phyloP scores from a whole-genome alignment of 2,329 filamentous ascomycete genomes.

The Tothia fuscella region DNA sequence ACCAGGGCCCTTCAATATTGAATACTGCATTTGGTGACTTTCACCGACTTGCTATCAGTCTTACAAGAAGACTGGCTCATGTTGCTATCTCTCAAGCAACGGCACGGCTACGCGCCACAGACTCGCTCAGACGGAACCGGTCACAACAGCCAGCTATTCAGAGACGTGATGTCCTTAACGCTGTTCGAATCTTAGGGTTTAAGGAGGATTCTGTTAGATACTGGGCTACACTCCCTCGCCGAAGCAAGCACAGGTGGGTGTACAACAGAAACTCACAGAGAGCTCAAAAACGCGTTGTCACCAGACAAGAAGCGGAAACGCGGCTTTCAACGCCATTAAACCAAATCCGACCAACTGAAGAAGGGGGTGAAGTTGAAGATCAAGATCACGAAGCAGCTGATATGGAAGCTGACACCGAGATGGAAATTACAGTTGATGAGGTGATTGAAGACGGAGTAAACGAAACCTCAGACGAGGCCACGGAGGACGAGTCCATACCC shows the following conservation, averaged over 20 bases:
- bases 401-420: no score
- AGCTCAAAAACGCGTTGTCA: constrained; percentile 10
- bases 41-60: constrained; percentile 50
- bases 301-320: constrained; percentile 14
- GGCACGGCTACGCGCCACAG: constrained; percentile 49
- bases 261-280: constrained; percentile 11
- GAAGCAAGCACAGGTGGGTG: constrained; percentile 21
- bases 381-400: neutral
- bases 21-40: constrained; percentile 68
- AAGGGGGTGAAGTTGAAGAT: neutral
- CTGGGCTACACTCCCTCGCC: constrained; percentile 41
- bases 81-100: constrained; percentile 58
- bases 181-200: constrained; percentile 43
- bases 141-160: constrained; percentile 26
- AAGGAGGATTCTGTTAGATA: constrained; percentile 33
- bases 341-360: constrained; percentile 11
- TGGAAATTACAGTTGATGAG: no score
- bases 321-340: constrained; percentile 11
- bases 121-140: constrained; percentile 17
- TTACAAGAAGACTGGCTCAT: constrained; percentile 60
- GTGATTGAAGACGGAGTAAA: neutral
- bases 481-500: neutral
- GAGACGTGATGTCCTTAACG: constrained; percentile 40
- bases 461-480: neutral
- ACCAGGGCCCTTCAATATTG: constrained; percentile 58